Percentiles rank a stretch among this genome's conserved stretches.
Conservation (phyloP, 306 rosid species). For the Quercus berberidifolia region DNA sequence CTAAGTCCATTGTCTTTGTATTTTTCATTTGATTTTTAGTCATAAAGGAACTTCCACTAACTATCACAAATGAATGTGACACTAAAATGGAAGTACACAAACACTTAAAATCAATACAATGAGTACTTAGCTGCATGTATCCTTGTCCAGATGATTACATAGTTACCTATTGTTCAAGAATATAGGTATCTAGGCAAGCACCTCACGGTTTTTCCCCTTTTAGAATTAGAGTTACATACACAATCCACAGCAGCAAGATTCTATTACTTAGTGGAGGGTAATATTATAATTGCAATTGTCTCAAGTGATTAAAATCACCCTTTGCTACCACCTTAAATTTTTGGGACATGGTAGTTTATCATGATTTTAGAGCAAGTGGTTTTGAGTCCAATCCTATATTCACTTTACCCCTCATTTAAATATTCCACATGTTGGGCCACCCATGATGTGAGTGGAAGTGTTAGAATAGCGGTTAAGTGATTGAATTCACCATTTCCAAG, state of each 20-base stretch:
- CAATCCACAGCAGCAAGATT: not conserved
- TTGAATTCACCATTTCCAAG: not conserved
- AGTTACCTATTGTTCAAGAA: not conserved
- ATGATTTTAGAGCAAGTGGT: no score
- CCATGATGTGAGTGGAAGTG: no score
- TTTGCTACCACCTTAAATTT: no score
- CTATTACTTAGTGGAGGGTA: not conserved
- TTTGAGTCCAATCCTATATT: no score
- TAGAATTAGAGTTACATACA: not conserved
- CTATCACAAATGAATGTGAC: not conserved
- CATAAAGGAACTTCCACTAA: not conserved
- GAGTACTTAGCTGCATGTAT: not conserved
- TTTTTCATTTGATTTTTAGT: not conserved
- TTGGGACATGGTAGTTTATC: no score
- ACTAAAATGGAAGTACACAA: not conserved
- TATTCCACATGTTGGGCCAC: no score
- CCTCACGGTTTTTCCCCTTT: not conserved
- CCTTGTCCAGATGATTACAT: not conserved
- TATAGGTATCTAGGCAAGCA: not conserved
- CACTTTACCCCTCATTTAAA: no score
- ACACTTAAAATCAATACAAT: not conserved
- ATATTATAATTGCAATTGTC: not conserved
- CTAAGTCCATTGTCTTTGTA: not conserved
- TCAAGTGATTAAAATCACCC: no score
- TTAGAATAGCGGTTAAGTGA: no score